These are phyloP conservation scores for Candida koratica DNA, from an alignment of 805 yeast species.

Conservation along the genomic window DNA sequence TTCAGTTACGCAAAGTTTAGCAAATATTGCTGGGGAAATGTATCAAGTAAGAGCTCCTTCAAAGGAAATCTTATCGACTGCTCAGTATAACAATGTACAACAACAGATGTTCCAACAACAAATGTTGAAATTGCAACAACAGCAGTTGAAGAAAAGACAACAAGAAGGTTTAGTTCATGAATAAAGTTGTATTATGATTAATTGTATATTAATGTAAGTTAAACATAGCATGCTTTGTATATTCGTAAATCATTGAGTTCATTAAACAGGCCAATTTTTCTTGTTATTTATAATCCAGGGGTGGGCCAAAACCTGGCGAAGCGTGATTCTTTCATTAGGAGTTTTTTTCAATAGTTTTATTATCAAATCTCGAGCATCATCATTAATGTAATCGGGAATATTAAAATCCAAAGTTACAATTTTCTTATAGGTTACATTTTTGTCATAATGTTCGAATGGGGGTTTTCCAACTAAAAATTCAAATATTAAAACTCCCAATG, in stretches of 20 bases:
- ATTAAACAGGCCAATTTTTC: conserved; percentile 50
- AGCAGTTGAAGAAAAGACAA: conserved; percentile 30
- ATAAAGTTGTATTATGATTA: conserved; percentile 1
- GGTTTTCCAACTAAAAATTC: conserved; percentile 87
- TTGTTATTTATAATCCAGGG: conserved; percentile 78
- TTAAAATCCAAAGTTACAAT: conserved; percentile 73
- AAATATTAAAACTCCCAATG: conserved; percentile 80
- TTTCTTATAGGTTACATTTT: conserved; percentile 72
- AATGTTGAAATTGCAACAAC: conserved; percentile 37
- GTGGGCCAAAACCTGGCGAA: conserved; percentile 63
- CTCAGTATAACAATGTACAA: conserved; percentile 40
- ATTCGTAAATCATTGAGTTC: conserved; percentile 5
- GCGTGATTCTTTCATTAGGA: conserved; percentile 60
- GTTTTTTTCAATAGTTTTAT: conserved; percentile 57
- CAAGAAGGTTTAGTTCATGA: conserved; percentile 8
- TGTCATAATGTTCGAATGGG: conserved; percentile 83
- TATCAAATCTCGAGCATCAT: conserved; percentile 77
- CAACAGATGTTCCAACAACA: conserved; percentile 45
- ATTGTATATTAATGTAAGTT: conserved; percentile 10
- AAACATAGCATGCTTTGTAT: not conserved
- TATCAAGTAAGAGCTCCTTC: conserved; percentile 46
- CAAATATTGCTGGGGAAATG: conserved; percentile 58
- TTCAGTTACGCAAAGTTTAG: conserved; percentile 38
- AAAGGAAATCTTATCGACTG: conserved; percentile 40
- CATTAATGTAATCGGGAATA: conserved; percentile 66